Evolutionary conservation across 768 basidiomycete genomes (phyloP).

Genomic region (Chalciporus chontae): DNA sequence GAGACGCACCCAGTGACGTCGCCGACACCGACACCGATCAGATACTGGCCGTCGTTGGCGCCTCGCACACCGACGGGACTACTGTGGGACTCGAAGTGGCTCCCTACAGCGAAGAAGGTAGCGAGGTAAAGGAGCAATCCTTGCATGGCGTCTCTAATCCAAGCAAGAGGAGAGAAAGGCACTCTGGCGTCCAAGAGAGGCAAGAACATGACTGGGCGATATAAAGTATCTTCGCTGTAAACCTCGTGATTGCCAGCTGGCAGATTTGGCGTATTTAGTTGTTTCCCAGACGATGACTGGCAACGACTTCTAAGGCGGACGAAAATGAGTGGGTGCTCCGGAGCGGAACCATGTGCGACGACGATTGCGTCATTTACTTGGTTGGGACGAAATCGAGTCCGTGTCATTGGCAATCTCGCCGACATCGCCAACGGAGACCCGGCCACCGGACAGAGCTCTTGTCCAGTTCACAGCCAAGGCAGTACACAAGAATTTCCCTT

Average conservation of each 20-base stretch:
- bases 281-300: not conserved
- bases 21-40: conserved; percentile 41
- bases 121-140: conserved; percentile 41
- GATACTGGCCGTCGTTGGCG: conserved; percentile 16
- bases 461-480: no score
- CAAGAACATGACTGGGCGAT: conserved; percentile 16
- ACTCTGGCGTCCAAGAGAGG: conserved; percentile 17
- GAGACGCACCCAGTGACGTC: conserved; percentile 66
- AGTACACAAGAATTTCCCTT: no score
- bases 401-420: no score
- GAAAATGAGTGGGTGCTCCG: no score
- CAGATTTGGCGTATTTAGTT: no score
- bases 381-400: no score
- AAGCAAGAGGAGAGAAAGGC: conserved; percentile 14
- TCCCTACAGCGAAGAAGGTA: conserved; percentile 38
- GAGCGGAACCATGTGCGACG: no score
- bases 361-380: no score
- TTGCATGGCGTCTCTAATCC: conserved; percentile 37
- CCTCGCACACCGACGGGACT: not conserved
- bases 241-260: not conserved
- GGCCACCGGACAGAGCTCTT: no score
- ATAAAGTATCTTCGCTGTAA: not conserved
- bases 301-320: not conserved
- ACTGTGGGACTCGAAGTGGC: conserved; percentile 24
- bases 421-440: no score